phyloP scores from a whole-genome alignment of 2,329 filamentous ascomycete genomes.

The Epichloe hybrida region DNA sequence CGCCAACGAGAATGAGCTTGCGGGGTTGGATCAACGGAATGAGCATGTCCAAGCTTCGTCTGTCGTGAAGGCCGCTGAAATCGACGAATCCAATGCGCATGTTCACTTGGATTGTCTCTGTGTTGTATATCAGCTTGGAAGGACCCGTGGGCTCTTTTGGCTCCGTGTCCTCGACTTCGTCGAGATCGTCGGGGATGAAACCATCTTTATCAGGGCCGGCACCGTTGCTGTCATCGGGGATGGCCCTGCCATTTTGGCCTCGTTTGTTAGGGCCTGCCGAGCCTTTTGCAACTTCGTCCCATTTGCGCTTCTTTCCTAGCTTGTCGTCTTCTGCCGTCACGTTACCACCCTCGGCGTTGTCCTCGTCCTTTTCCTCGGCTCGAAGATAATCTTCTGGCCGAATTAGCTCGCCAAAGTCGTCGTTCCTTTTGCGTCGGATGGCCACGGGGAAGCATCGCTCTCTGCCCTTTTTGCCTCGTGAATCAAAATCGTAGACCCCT shows the following conservation, averaged over 20 bases:
- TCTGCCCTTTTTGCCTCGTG: constrained; percentile 78
- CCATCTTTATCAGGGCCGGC: constrained; percentile 21
- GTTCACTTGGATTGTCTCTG: constrained; percentile 51
- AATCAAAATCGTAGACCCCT: constrained; percentile 85
- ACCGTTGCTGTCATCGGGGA: constrained; percentile 33
- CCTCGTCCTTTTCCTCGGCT: constrained; percentile 77
- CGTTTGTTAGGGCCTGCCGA: constrained; percentile 42
- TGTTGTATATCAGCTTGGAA: constrained; percentile 57
- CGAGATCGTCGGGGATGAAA: constrained; percentile 39
- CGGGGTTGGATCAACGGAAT: constrained; percentile 87
- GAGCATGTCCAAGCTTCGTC: constrained; percentile 84
- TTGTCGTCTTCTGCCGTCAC: constrained; percentile 38
- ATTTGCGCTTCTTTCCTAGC: constrained; percentile 86
- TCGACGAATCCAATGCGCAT: constrained; percentile 78
- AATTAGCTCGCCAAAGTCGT: constrained; percentile 91
- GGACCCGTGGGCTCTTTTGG: constrained; percentile 46
- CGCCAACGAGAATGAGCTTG: constrained; percentile 86
- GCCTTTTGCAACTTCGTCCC: constrained; percentile 52
- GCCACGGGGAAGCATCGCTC: constrained; percentile 88
- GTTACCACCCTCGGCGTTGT: constrained; percentile 40
- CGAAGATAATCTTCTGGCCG: constrained; percentile 86
- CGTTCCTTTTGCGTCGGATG: constrained; percentile 61
- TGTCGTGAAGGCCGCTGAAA: constrained; percentile 85
- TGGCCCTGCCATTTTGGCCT: constrained; percentile 30
- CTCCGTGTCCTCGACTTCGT: constrained; percentile 43